Evolutionary conservation across 805 yeast genomes (phyloP), one percentile per base, ranked within the genome.

Genomic region (Torulaspora gathmanii): DNA sequence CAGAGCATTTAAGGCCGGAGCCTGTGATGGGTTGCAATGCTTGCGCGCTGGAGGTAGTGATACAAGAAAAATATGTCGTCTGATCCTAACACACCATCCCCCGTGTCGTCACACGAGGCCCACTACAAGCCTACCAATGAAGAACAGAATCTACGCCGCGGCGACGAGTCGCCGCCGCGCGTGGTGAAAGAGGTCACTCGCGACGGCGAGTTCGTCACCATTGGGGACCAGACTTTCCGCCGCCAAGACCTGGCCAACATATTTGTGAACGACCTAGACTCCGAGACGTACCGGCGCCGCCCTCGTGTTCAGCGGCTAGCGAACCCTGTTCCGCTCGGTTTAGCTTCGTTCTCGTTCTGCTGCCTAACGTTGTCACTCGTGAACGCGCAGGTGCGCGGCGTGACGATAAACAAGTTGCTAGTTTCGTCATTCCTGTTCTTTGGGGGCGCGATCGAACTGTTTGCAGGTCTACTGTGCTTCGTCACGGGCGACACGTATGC

Each of bases 401-500:
- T 81, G 36, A 67, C 72, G 5, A 74, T 77, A 35, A 76, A 78
- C 28, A 77, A 79, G 48, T 67, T 83, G 41, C 80, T 83, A 31
- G 79, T 83, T 43, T 83, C 86, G 35, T 69, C 76, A 51, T 84
- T 86, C 15, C 70, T 79, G 56, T 82, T 83, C 63, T 82, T 82
- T 60, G 91, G 89, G 46, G 91, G 90, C 30, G 70, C 79, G 17
- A 75, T 83, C 46, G 89, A 83, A 65, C 67, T 81, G 45, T 67
- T 82, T 48, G 86, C 90, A 5, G 90, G 89, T 45, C 72, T 83
- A 72, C 78, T 85, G 76, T 87, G 85, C 64, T 73, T 83, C 65
- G 79, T 82, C n/a, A 71, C 78, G 33, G 89, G 84, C 55, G 83
- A 82, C 65, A 82, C 88, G 17, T 83, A 82, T 68, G 87, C 87